Evolutionary conservation across 139 green algal species (phyloP), one percentile per base, ranked within the genome.

Genomic region (Tetratostichococcus sp.): DNA sequence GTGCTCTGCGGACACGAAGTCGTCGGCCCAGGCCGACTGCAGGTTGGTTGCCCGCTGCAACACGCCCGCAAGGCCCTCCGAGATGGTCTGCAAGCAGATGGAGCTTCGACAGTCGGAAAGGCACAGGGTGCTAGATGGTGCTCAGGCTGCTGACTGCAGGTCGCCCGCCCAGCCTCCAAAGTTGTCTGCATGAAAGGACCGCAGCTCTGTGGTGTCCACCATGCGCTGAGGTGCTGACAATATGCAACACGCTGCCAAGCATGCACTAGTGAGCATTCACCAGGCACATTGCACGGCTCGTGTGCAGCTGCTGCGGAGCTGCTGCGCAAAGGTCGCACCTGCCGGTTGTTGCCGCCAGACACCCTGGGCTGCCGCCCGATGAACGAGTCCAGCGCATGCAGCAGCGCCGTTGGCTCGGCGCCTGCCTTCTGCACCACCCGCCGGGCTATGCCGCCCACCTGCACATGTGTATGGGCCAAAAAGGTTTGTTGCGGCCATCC

Each of bases 1-100:
- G 83, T 97, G 93, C 85, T 97, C 93, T 8, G 96, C 85, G 28
- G 82, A 90, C 39, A 93, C 85, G 43, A 89, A 97, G 43, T 79
- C 30, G 80, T 97, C 92, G 30, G 81, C 79, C 83, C 79, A 84
- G 70, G 87, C 79, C 67, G 30, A 17, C 76, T 89, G 84, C 19
- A 87, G 66, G 26, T 85, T 78, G 71, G 89, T 85, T 65, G 90
- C 85, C 1, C 75, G 69, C 33, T 88, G 88, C 22, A 97, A 85
- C 66, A 91, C 81, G 30, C 74, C 82, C 80, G 96, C 91, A 30
- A 97, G 77, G 80, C 50, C 50, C 92, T 88, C 32, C 90, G 83
- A 2, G 11, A 62, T 62, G 14, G 19, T 26, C 50, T 62, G 50
- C 50, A 62, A 17, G 90, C 92, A 16, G 30, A 35, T 17, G 30